Evolutionary conservation across 768 basidiomycete genomes (phyloP).

Genomic region (Nidularia sp.): DNA sequence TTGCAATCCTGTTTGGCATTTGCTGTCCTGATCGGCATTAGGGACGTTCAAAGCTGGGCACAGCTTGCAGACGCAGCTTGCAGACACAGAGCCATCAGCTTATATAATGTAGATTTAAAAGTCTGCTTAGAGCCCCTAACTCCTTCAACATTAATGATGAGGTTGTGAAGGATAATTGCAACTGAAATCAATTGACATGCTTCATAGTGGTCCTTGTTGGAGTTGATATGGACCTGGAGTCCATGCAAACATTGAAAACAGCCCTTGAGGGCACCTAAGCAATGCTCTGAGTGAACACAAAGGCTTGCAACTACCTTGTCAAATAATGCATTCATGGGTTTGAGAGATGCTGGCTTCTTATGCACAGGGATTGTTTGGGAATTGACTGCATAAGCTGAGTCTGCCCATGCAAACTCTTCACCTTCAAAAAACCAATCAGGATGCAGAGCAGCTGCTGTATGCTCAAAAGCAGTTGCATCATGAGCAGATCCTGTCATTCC

Average conservation of each 20-base stretch:
- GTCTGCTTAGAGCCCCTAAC: too few relatives aligned
- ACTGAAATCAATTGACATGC: conserved; percentile 20
- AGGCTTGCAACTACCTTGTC: conserved; percentile 16
- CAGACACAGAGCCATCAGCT: too few relatives aligned
- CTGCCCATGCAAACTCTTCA: conserved; percentile 12
- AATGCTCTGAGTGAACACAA: conserved; percentile 23
- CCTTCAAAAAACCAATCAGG: conserved; percentile 13
- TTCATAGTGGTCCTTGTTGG: conserved; percentile 13
- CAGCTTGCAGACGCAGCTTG: too few relatives aligned
- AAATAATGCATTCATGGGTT: conserved; percentile 18
- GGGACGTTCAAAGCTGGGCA: too few relatives aligned
- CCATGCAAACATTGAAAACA: conserved; percentile 15
- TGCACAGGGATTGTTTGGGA: conserved; percentile 19
- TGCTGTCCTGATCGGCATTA: too few relatives aligned
- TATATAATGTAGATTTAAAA: too few relatives aligned
- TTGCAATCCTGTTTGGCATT: too few relatives aligned
- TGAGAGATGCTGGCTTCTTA: conserved; percentile 18
- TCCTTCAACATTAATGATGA: conserved; percentile 25
- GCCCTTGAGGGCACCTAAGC: conserved; percentile 25
- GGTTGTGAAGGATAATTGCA: conserved; percentile 24
- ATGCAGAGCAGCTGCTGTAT: conserved; percentile 6
- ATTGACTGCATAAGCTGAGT: conserved; percentile 20
- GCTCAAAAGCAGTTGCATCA: conserved; percentile 13
- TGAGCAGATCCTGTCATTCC: conserved; percentile 16
- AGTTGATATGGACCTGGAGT: conserved; percentile 19